These are phyloP conservation scores for Boeremia lycopersici DNA, from an alignment of 2,329 filamentous ascomycete genomes.

Conservation along the genomic window DNA sequence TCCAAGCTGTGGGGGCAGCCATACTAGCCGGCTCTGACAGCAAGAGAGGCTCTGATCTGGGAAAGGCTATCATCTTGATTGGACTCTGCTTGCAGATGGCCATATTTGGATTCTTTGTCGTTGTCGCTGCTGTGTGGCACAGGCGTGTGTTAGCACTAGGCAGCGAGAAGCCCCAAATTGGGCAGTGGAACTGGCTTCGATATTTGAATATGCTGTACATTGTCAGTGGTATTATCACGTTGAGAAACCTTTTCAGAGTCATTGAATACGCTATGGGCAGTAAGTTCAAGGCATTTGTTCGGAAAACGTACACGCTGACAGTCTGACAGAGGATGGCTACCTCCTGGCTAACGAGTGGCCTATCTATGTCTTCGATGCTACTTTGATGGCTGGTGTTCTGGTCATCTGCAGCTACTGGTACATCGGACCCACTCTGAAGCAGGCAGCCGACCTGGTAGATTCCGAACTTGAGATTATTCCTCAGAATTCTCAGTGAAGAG, in stretches of 20 bases:
- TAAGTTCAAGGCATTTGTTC: background rate
- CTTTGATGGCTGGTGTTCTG: slow-evolving; percentile 49
- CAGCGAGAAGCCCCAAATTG: background rate
- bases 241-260: slow-evolving; percentile 53
- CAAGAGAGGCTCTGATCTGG: slow-evolving; percentile 34
- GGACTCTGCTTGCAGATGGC: slow-evolving; percentile 62
- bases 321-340: slow-evolving; percentile 47
- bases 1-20: slow-evolving; percentile 51
- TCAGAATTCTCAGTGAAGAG: too few species aligned
- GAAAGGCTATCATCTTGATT: slow-evolving; percentile 56
- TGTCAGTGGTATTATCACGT: slow-evolving; percentile 48
- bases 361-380: slow-evolving; percentile 57
- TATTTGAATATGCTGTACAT: slow-evolving; percentile 43
- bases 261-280: slow-evolving; percentile 49
- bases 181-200: slow-evolving; percentile 32
- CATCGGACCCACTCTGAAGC: background rate
- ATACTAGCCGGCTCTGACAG: slow-evolving; percentile 12
- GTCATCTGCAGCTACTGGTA: slow-evolving; percentile 3
- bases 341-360: slow-evolving; percentile 57
- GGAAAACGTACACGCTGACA: background rate
- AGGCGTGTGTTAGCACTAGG: background rate
- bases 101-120: slow-evolving; percentile 61
- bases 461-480: too few species aligned
- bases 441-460: too few species aligned
- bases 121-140: slow-evolving; percentile 53